Evolutionary conservation across 2,329 filamentous ascomycete species (phyloP).

Genomic region (Ceratocystis lukuohia): DNA sequence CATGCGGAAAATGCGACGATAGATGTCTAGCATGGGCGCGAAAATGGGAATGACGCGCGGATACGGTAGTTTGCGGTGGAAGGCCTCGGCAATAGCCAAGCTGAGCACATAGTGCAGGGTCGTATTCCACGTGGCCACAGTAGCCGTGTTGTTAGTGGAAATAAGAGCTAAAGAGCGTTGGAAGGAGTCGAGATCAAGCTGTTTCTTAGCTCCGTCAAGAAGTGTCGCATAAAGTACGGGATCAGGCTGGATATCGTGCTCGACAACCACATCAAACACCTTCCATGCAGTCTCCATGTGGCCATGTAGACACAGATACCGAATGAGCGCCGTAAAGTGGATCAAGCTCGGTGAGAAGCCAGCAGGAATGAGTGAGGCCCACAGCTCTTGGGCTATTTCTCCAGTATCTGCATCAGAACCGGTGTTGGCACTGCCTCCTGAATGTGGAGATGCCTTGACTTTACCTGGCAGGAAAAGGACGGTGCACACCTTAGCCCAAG

Average conservation of each 20-base stretch:
- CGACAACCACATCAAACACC: constrained; percentile 49
- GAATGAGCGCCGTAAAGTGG: constrained; percentile 54
- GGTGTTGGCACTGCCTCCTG: background rate
- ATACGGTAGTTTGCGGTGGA: constrained; percentile 23
- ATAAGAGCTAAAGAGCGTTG: constrained; percentile 15
- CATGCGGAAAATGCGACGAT: constrained; percentile 35
- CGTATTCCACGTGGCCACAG: constrained; percentile 28
- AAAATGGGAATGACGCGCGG: constrained; percentile 31
- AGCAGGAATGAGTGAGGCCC: constrained; percentile 27
- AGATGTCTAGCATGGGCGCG: constrained; percentile 36
- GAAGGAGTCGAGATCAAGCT: constrained; percentile 40
- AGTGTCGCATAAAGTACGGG: constrained; percentile 54
- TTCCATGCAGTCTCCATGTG: constrained; percentile 50
- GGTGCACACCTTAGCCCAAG: constrained; percentile 39
- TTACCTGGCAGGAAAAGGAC: constrained; percentile 27
- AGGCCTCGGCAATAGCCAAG: constrained; percentile 31
- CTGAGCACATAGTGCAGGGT: constrained; percentile 38
- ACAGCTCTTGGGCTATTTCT: constrained; percentile 30
- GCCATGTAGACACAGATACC: constrained; percentile 54
- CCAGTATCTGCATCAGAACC: constrained; percentile 25
- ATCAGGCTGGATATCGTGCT: constrained; percentile 49
- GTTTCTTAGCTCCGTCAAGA: constrained; percentile 54
- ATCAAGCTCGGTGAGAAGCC: constrained; percentile 51
- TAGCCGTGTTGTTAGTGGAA: constrained; percentile 5
- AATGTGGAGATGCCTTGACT: background rate